Percentiles rank a stretch among this genome's conserved stretches.
These are phyloP conservation scores for Viola pubescens DNA, from an alignment of 441 rosid genomes.

Conservation along the genomic window DNA sequence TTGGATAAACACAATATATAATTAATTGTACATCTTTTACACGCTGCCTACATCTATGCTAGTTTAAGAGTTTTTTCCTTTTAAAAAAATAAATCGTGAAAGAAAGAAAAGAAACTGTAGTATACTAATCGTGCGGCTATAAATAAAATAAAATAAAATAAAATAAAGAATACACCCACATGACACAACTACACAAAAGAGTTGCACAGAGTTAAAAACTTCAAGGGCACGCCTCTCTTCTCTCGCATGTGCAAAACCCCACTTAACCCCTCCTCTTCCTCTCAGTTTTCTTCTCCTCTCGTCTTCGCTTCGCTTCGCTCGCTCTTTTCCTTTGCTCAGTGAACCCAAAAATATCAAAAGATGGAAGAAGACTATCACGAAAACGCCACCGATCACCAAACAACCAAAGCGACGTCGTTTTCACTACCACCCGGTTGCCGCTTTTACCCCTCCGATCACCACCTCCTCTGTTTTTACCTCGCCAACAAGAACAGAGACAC, in stretches of 20 bases:
- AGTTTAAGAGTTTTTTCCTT: too few species aligned
- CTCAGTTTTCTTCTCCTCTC: background rate
- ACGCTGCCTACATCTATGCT: too few species aligned
- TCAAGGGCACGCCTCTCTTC: slow-evolving; percentile 17
- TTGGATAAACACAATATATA: too few species aligned
- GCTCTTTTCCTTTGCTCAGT: background rate
- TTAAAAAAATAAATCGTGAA: background rate
- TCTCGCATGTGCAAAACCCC: slow-evolving; percentile 8
- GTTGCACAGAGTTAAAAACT: slow-evolving; percentile 6
- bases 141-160: background rate
- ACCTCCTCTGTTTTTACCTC: slow-evolving; percentile 38
- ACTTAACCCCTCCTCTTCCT: background rate
- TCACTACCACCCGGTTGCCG: slow-evolving; percentile 39
- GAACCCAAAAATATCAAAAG: background rate
- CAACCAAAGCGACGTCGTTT: slow-evolving; percentile 11
- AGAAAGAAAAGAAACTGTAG: too few species aligned
- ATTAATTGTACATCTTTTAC: too few species aligned
- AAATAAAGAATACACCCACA: background rate
- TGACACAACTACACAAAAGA: background rate
- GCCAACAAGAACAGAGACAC: slow-evolving; percentile 28
- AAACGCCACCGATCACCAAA: background rate
- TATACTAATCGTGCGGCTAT: too few species aligned
- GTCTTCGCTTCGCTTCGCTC: background rate
- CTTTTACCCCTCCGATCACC: slow-evolving; percentile 43
- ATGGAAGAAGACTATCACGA: background rate